A percentile compares a stretch with the other conserved stretches of the same genome.
These are phyloP conservation scores for Hypoxylon sp. DNA, from an alignment of 2,329 filamentous ascomycete genomes.

Conservation along the genomic window DNA sequence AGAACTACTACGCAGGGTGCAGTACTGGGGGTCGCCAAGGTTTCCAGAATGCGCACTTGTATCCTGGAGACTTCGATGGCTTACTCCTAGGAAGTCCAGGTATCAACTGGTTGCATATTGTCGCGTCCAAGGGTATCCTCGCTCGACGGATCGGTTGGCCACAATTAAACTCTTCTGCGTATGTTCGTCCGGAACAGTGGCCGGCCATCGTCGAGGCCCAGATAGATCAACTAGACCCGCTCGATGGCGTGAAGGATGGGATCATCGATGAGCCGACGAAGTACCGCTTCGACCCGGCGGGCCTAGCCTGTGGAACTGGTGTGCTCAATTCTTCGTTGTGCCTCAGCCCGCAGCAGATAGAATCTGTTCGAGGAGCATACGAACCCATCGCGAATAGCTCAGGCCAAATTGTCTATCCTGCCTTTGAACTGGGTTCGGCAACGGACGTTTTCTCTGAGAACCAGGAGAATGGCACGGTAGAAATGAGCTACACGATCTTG, in stretches of 20 bases:
- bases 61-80: conserved; percentile 66
- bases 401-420: conserved; percentile 38
- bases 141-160: conserved; percentile 55
- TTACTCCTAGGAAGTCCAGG: conserved; percentile 60
- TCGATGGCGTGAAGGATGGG: conserved; percentile 57
- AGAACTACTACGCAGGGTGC: conserved; percentile 65
- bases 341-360: conserved; percentile 33
- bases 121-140: conserved; percentile 59
- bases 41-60: conserved; percentile 61
- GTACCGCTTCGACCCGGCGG: conserved; percentile 52
- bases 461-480: conserved; percentile 35
- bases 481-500: conserved; percentile 38
- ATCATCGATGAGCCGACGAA: conserved; percentile 56
- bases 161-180: conserved; percentile 56
- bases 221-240: conserved; percentile 56
- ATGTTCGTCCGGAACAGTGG: conserved; percentile 55
- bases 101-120: conserved; percentile 41
- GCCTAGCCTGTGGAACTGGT: conserved; percentile 31
- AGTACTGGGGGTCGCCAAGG: conserved; percentile 67
- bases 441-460: conserved; percentile 40
- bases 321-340: conserved; percentile 34
- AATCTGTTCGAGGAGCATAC: conserved; percentile 37
- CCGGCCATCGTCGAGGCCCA: conserved; percentile 55
- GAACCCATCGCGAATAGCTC: conserved; percentile 29
- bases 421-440: conserved; percentile 36